phyloP scores from a whole-genome alignment of 1,139 yeast genomes.

The Blastobotrys illinoisensis region DNA sequence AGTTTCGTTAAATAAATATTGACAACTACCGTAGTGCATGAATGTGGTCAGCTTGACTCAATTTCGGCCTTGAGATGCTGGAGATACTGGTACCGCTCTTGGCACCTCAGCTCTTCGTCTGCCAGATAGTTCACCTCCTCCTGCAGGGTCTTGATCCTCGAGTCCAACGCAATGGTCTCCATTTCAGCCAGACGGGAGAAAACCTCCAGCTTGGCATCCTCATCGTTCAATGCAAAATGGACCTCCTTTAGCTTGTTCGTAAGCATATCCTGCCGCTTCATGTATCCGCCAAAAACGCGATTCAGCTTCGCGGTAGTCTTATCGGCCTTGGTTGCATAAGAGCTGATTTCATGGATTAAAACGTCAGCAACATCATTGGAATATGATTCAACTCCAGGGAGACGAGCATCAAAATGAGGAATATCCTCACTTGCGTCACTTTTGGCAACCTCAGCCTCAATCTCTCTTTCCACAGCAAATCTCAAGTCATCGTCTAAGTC shows the following conservation, averaged over 20 bases:
- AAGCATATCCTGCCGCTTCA: constrained; percentile 31
- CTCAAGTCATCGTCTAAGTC: constrained; percentile 41
- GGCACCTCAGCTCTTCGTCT: constrained; percentile 37
- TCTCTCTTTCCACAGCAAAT: constrained; percentile 31
- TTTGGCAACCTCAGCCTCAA: constrained; percentile 19
- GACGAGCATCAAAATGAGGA: not conserved
- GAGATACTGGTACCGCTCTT: constrained; percentile 29
- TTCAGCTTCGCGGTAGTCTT: constrained; percentile 25
- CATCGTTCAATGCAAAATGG: constrained; percentile 27
- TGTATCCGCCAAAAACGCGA: constrained; percentile 35
- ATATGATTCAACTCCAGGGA: constrained; percentile 5
- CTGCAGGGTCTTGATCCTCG: constrained; percentile 35
- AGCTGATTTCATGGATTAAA: constrained; percentile 19
- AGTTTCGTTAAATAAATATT: not conserved
- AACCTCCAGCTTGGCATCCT: constrained; percentile 27
- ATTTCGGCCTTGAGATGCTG: constrained; percentile 1
- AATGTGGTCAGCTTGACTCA: not conserved
- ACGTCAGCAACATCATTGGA: constrained; percentile 14
- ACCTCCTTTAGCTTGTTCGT: constrained; percentile 27
- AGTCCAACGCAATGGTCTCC: constrained; percentile 35
- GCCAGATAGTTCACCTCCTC: constrained; percentile 39
- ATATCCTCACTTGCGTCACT: not conserved
- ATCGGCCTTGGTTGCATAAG: constrained; percentile 33
- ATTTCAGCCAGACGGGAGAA: constrained; percentile 24
- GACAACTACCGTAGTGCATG: no score